Conservation (phyloP, 495 filamentous ascomycete genomes). For the Aspergillus panamensis region DNA sequence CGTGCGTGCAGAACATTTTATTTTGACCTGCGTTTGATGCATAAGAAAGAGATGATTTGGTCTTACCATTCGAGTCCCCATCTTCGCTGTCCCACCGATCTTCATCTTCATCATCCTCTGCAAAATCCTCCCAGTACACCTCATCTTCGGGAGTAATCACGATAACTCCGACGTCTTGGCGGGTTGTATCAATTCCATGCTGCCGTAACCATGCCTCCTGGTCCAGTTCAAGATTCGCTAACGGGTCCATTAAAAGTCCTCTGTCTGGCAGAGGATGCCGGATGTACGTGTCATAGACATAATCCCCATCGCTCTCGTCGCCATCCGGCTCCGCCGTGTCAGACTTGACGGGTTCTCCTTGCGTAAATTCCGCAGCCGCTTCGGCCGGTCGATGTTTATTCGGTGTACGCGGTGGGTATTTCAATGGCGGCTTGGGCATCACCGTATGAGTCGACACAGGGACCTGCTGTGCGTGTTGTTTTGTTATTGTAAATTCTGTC, state of each 20-base stretch:
- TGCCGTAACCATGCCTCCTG: conserved; percentile 30
- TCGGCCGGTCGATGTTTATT: conserved; percentile 29
- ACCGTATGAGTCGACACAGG: neutral
- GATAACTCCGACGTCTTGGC: conserved; percentile 52
- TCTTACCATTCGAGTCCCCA: conserved; percentile 58
- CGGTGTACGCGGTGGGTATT: conserved; percentile 36
- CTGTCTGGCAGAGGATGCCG: conserved; percentile 39
- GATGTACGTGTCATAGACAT: conserved; percentile 63
- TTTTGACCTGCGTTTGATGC: neutral
- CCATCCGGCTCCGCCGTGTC: conserved; percentile 19
- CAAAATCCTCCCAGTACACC: conserved; percentile 54
- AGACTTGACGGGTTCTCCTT: conserved; percentile 4
- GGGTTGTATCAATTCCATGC: conserved; percentile 30
- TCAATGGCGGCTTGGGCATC: conserved; percentile 34
- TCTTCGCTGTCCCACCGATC: conserved; percentile 54
- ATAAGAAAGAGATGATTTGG: neutral
- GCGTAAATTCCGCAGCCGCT: conserved; percentile 17
- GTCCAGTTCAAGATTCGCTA: conserved; percentile 30
- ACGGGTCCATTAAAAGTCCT: conserved; percentile 32
- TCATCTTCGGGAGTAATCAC: conserved; percentile 58
- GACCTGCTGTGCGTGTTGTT: neutral
- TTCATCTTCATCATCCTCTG: conserved; percentile 53
- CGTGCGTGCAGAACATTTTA: neutral
- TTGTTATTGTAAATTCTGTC: conserved; percentile 20
- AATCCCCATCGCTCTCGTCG: conserved; percentile 50